A percentile compares a stretch with the other conserved stretches of the same genome.
Evolutionary conservation across 441 rosid species (phyloP).

Genomic region (Isatis lusitanica): DNA sequence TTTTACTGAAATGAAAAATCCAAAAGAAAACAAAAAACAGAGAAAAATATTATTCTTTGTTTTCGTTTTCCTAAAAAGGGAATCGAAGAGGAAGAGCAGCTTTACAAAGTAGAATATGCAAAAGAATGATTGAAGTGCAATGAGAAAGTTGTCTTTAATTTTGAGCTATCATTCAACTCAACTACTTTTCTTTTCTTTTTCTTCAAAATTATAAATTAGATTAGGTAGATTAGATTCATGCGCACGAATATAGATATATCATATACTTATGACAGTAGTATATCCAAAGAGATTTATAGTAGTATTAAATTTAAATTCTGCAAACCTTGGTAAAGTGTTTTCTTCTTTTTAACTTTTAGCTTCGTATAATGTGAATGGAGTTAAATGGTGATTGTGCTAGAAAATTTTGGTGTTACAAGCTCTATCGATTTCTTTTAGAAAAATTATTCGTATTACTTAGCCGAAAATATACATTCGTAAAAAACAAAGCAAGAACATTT

Average conservation of each 20-base stretch:
- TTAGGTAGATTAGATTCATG: constrained; percentile 28
- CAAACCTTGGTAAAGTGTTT: neutral
- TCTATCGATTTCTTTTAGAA: neutral
- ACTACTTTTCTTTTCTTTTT: constrained; percentile 14
- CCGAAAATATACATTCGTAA: neutral
- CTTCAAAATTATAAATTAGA: neutral
- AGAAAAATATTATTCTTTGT: neutral
- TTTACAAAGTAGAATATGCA: constrained; percentile 47
- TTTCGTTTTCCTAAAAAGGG: constrained; percentile 31
- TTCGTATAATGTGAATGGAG: constrained; percentile 1
- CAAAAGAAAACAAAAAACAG: neutral
- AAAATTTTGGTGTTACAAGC: neutral
- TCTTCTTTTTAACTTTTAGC: neutral
- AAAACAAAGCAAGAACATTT: neutral
- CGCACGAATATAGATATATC: neutral
- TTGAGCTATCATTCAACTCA: constrained; percentile 31
- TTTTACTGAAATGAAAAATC: neutral
- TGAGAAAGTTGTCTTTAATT: constrained; percentile 25
- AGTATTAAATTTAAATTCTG: neutral
- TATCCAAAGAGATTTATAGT: neutral
- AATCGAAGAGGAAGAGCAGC: constrained; percentile 48
- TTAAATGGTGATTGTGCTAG: neutral
- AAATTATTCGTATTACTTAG: neutral
- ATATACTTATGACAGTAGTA: no score
- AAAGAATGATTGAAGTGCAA: constrained; percentile 64